Base-by-base conservation (phyloP, 495 filamentous ascomycete genomes). In the Hyaloscypha variabilis region DNA sequence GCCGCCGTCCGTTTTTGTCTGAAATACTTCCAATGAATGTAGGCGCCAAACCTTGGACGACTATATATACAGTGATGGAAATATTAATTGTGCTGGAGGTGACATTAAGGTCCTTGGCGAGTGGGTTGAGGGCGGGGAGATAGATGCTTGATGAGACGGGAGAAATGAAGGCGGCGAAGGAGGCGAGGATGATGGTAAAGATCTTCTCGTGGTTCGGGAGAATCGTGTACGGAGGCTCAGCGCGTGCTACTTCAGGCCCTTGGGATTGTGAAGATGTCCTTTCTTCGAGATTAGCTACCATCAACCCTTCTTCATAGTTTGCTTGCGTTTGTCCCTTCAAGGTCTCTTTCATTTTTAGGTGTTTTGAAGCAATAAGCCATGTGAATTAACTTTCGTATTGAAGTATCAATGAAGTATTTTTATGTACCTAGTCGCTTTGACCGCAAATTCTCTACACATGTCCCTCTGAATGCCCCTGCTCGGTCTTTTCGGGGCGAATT, bases 111-210 rank as follows among this genome's bases (percentile, higher is more conserved):
- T 57, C 54, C 17, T 28, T 21, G 25, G 26, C 25, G 26, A 57
- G 54, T 29, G 21, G 8, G 34, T 57, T 57, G 54, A 31, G 29
- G 5, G 54, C 54, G 4, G 54, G 54, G 10, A 26, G 24, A 19
- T 31, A 57, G 19, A 57, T 57, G 19, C 29, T 57, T 17, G 53
- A 13, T 19, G 54, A 30, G 29, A 57, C 54, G 2, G 54, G 54
- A 19, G 26, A 57, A 14, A 57, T 30, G 19, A 57, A 57, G 8
- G 54, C 54, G 4, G 54, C 54, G 29, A 34, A 30, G 6, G 26
- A 29, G 29, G 54, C 54, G 8, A 57, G 19, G 10, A 57, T 29
- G n/a, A 57, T 21, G 6, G 29, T 29, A 28, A 57, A 57, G 21
- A 57, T 57, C 54, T 57, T 31, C 17, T 57, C 26, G n/a, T 57